Conservation (phyloP, 2,329 filamentous ascomycete species). For the Nigrospora oryzae region DNA sequence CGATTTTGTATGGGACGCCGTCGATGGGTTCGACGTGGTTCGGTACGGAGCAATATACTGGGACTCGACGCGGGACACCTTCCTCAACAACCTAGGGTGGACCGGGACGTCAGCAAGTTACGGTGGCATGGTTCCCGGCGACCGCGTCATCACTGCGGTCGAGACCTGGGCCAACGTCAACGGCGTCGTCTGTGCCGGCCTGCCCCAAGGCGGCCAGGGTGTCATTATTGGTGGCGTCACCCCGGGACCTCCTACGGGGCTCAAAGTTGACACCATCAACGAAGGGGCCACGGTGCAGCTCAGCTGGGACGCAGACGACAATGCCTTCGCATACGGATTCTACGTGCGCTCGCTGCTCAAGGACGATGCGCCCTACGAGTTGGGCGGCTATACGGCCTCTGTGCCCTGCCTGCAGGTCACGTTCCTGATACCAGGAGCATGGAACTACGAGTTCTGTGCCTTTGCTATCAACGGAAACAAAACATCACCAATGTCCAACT, state of each 20-base stretch:
- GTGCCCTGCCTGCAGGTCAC: neutral
- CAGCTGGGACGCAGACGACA: neutral
- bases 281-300: neutral
- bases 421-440: neutral
- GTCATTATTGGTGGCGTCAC: neutral
- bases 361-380: neutral
- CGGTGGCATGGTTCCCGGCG: neutral
- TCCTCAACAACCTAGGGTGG: neutral
- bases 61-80: neutral
- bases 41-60: neutral
- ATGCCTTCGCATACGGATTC: neutral
- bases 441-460: neutral
- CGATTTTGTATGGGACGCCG: too few species aligned
- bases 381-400: neutral
- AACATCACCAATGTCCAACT: neutral
- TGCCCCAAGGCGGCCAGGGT: neutral
- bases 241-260: conserved; percentile 4
- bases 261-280: neutral
- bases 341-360: neutral
- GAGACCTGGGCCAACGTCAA: neutral
- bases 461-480: neutral
- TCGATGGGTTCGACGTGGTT: too few species aligned
- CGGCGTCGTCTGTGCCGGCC: neutral
- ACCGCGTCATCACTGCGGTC: neutral
- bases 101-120: neutral